Evolutionary conservation across 768 basidiomycete species (phyloP), one percentile per base, ranked within the genome.

Genomic region (Flagelloscypha sp.): DNA sequence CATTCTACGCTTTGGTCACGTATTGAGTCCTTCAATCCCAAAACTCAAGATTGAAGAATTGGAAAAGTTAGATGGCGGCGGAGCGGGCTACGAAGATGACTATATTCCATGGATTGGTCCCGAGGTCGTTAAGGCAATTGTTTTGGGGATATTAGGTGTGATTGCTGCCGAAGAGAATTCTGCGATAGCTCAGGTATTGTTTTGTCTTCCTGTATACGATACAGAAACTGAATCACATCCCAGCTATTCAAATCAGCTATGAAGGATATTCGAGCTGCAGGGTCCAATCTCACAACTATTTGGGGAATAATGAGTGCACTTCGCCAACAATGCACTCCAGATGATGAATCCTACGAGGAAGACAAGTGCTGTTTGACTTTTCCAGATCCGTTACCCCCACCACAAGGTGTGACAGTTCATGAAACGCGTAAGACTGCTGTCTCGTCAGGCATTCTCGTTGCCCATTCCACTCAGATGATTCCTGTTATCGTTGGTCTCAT

Each of bases 121-220:
- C 1, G 85, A 84, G 84, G 68, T 82, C 31, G 54, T 74, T 22
- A 82, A 74, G 46, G 65, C 79, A 1, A 57, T 87, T 22, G 48
- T 85, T n/a, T 36, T 78, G 6, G 74, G 74, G 8, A 59, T 87
- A 7, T 57, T 88, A 30, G 68, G 67, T 7, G 50, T 80, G 35
- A 49, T 84, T 31, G 65, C 58, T 6, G 61, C 63, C 37, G 65
- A 66, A 34, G 61, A 63, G 23, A 60, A 62, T 10, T 55, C 48
- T 5, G 55, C 60, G 51, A 70, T 68, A 39, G 28, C 53, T 34
- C 19, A 5, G 15, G 8, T 31, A 5, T 5, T 16, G 15, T n/a
- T 36, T 19, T 9, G 24, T 23, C 17, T 9, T n/a, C 18, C 21
- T 33, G 7, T 20, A 20, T 10, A 25, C 20, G 10, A 36, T 7